Evolutionary conservation across 2,329 filamentous ascomycete genomes (phyloP).

Genomic region (Phaeosphaeriaceae sp.): DNA sequence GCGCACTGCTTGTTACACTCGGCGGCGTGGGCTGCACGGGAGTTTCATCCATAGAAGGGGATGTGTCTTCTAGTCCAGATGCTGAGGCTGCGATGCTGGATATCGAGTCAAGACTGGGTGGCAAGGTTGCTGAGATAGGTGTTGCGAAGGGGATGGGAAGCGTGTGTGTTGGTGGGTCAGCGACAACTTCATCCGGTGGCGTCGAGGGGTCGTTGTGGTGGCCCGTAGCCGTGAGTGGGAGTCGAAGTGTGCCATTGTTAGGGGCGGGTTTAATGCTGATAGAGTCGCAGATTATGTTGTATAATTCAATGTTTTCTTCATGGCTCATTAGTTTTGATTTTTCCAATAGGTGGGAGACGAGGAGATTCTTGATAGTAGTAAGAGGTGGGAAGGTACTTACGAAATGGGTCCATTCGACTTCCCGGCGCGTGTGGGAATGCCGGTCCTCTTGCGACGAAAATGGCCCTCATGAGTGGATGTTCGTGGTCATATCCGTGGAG

Average conservation of each 20-base stretch:
- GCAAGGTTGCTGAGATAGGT: slow-evolving; percentile 21
- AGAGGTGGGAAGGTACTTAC: slow-evolving; percentile 67
- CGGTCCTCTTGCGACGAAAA: slow-evolving; percentile 90
- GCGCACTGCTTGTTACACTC: slow-evolving; percentile 20
- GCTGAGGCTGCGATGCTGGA: slow-evolving; percentile 32
- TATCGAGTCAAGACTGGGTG: slow-evolving; percentile 18
- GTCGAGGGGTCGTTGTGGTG: slow-evolving; percentile 62
- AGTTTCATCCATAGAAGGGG: slow-evolving; percentile 11
- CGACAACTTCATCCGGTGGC: slow-evolving; percentile 55
- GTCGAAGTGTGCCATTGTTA: slow-evolving; percentile 86
- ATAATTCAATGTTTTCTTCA: slow-evolving; percentile 89
- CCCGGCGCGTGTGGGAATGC: slow-evolving; percentile 88
- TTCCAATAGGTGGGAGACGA: too few relatives aligned
- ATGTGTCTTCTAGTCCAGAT: slow-evolving; percentile 25
- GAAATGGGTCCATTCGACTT: slow-evolving; percentile 79
- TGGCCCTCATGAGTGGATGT: slow-evolving; percentile 93
- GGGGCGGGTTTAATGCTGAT: slow-evolving; percentile 73
- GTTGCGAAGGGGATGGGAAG: slow-evolving; percentile 2
- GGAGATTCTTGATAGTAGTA: too few relatives aligned
- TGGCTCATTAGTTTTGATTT: too few relatives aligned
- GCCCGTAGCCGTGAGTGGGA: slow-evolving; percentile 70
- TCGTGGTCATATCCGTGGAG: slow-evolving; percentile 95
- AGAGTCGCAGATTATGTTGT: slow-evolving; percentile 92
- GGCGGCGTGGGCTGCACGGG: slow-evolving; percentile 10
- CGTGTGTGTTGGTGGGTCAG: slow-evolving; percentile 55